Evolutionary conservation across 1,139 yeast genomes (phyloP), one percentile per base, ranked within the genome.

Genomic region (Protomyces pachydermus): DNA sequence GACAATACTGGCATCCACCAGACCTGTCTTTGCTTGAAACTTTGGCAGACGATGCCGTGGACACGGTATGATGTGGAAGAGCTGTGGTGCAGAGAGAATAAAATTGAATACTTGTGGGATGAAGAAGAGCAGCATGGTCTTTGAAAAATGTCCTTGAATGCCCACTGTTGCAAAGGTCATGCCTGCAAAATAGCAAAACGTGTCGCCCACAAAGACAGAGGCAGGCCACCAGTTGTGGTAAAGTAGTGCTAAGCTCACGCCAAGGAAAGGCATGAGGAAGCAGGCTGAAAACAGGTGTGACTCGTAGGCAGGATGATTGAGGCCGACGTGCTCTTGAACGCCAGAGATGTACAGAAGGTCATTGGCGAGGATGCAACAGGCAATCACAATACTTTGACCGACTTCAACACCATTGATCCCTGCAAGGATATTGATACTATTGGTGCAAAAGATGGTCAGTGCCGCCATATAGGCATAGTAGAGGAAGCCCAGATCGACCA

Each of bases 91-190:
- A 0, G 97, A 89, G 75, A 91, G 93, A 16, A 89, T 68, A 70
- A 95, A 95, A 73, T 93, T 93, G 75, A 90, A 76, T 61, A 93
- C 88, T 75, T 93, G 98, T 0, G 98, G 98, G 45, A 89, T 77
- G 73, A 93, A 87, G 73, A 93, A 87, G 46, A 91, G 76, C 74
- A 93, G 78, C 70, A 93, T 79, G 0, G 99, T 93, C 76, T 93
- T 93, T 56, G 97, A 89, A 74, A 91, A 95, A 77, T 93, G 99
- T 1, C 98, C 98, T 67, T 90, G 81, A 53, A 93, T 95, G 2
- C 98, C 98, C 34, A 90, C 96, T 46, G 91, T 95, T 0, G 98
- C 98, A 76, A 93, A 91, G 0, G 93, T 96, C 98, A 93, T 93
- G 2, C 99, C 99, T 38, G 97, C 90, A 75, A 93, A 91, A 76